Evolutionary conservation across 106 monocot species (phyloP), one percentile per base, ranked within the genome.

Genomic region (Triglochin maritima): DNA sequence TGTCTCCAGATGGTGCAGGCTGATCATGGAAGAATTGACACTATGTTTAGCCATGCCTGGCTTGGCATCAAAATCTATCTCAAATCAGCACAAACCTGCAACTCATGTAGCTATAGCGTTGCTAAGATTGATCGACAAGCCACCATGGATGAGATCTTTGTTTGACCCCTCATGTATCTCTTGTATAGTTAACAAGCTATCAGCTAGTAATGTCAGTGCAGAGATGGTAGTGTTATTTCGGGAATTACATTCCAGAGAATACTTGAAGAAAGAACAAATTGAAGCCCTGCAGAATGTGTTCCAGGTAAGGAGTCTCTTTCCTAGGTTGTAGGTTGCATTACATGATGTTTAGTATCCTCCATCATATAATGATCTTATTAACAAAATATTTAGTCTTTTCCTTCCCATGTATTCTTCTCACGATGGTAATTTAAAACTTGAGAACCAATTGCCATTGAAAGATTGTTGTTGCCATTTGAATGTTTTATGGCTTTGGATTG

Each of bases 191-290:
- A 65, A 65, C 45, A 86, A 84, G 55, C 79, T 98, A 77, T 85
- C 80, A 50, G 88, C 84, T 45, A 69, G 72, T 47, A 88, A 81
- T 65, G 52, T 98, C 58, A 91, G 75, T 45, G 53, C 77, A 59
- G 91, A 91, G 63, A 86, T 90, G 65, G 84, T 98, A 14, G 80
- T 61, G 74, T 79, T 98, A 41, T 88, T 98, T 63, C 65, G 75
- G 53, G 84, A 80, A 57, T 73, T 98, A 29, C 63, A 82, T 74
- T 51, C 46, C 2, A 78, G 54, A 59, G 79, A 84, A 59, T 85
- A 72, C 78, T 69, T 98, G 16, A 84, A 67, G 58, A 66, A 84
- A 67, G 82, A 79, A 3, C 87, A 90, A 14, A 58, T 88, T 62
- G 69, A 72, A 45, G 51, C 62, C 66, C 57, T 96, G 48, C 83